Evolutionary conservation across 2,329 filamentous ascomycete species (phyloP), one percentile per base, ranked within the genome.

Genomic region (Trichoderma cornu-damae): DNA sequence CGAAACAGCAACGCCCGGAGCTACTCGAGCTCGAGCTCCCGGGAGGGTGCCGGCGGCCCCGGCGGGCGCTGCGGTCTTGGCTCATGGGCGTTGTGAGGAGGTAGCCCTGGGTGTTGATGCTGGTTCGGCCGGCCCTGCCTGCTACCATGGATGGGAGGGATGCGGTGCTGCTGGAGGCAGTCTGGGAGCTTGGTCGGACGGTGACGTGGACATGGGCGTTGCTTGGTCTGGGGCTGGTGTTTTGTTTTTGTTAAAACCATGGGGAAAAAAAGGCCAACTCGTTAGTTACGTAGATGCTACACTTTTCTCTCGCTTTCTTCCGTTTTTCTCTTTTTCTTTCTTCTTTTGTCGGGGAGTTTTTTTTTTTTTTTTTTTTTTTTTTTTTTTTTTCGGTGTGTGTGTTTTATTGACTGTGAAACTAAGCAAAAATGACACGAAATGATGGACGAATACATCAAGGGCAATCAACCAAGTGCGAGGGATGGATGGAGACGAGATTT

Each of bases 91-190:
- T 35, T 3, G 28, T 56, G 51, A 42, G 32, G 16, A 47, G 24
- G 34, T 58, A 58, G 40, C 56, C 56, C 22, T 35, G 32, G 24
- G 56, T 58, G 49, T 47, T 58, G 32, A 48, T 44, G 49, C 37
- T 40, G 49, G 30, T 38, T 40, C 42, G 40, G 42, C 30, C 52
- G 55, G 26, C 26, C 30, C 50, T 26, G 40, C 28, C 30, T 18
- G 22, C 44, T n/a, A 28, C 18, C n/a, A 42, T 26, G 18, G 44
- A 49, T 24, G 43, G 42, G 0, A 38, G 53, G 43, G 43, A 48
- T 30, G 53, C 28, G 28, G n/a, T 20, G 34, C 35, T 37, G 53
- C 16, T 30, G 49, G 35, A 32, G 24, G 35, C n/a, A 16, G 22
- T 40, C 12, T 32, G 51, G 32, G 54, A 44, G 26, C 18, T 26